Evolutionary conservation across 345 rosid species (phyloP).

Genomic region (Geranium brycei): DNA sequence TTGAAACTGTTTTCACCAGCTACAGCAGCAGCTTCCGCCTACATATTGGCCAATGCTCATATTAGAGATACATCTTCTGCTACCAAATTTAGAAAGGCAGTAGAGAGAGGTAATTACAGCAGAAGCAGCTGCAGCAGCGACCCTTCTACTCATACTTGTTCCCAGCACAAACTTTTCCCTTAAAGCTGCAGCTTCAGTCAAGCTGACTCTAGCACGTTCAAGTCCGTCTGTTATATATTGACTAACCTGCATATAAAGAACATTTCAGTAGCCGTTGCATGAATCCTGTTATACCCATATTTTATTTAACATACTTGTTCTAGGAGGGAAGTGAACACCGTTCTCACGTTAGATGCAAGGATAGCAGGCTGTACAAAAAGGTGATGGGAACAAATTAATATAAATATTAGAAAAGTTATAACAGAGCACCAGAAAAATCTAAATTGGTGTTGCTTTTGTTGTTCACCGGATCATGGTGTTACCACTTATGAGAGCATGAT

Average conservation of each 20-base stretch:
- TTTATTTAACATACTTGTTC: conserved; percentile 38
- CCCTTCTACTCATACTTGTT: conserved; percentile 76
- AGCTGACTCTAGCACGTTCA: conserved; percentile 86
- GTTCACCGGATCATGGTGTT: not conserved
- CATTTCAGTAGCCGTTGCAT: conserved; percentile 4
- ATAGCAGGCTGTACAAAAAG: conserved; percentile 52
- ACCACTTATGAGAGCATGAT: not conserved
- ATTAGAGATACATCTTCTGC: not conserved
- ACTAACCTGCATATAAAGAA: conserved; percentile 49
- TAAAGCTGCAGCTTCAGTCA: conserved; percentile 84
- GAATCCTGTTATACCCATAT: conserved; percentile 5
- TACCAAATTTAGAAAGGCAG: not conserved
- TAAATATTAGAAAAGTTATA: not conserved
- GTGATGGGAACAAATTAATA: not conserved
- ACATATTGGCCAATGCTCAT: conserved; percentile 22
- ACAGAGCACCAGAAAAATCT: not conserved
- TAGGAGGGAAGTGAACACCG: conserved; percentile 79
- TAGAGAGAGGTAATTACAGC: conserved; percentile 35
- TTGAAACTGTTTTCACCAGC: conserved; percentile 99
- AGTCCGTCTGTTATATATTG: conserved; percentile 87
- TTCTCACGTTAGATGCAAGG: conserved; percentile 71
- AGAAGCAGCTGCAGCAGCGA: conserved; percentile 98
- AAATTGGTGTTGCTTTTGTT: not conserved
- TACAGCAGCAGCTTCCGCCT: conserved; percentile 99
- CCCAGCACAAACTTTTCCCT: conserved; percentile 94